Evolutionary conservation across 768 basidiomycete species (phyloP).

Genomic region (Cystobasidium ongulense): DNA sequence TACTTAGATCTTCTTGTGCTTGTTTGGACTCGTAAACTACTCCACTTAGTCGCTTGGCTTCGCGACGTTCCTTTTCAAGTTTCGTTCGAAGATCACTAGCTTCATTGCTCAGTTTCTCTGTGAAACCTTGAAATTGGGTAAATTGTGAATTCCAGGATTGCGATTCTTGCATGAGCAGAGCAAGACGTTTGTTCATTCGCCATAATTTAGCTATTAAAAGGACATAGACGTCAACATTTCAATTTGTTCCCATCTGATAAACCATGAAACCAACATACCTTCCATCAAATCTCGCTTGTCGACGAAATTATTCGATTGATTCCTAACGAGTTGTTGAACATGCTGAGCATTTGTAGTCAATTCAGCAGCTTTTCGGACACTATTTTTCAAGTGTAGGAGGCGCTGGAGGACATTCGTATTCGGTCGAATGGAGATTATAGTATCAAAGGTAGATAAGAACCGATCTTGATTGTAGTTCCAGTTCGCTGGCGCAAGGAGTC

Average conservation of each 20-base stretch:
- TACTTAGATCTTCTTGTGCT: constrained; percentile 13
- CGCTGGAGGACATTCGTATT: not conserved
- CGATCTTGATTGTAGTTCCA: constrained; percentile 37
- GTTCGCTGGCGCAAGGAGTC: constrained; percentile 24
- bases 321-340: constrained; percentile 34
- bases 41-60: not conserved
- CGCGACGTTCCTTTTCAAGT: constrained; percentile 31
- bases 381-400: constrained; percentile 27
- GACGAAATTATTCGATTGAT: constrained; percentile 83
- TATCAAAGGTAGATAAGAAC: constrained; percentile 12
- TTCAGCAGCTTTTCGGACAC: not conserved
- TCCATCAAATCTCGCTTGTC: constrained; percentile 62
- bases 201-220: constrained; percentile 1
- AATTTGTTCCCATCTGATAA: too few relatives aligned
- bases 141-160: constrained; percentile 4
- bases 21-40: constrained; percentile 21
- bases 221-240: too few relatives aligned
- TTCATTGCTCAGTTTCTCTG: not conserved
- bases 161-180: not conserved
- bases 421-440: not conserved
- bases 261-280: not conserved
- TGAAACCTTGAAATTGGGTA: not conserved
- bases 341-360: constrained; percentile 16
- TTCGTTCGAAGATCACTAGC: not conserved
- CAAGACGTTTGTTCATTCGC: constrained; percentile 16